phyloP scores from a whole-genome alignment of 495 filamentous ascomycete species.

The Trypethelium eluteriae region DNA sequence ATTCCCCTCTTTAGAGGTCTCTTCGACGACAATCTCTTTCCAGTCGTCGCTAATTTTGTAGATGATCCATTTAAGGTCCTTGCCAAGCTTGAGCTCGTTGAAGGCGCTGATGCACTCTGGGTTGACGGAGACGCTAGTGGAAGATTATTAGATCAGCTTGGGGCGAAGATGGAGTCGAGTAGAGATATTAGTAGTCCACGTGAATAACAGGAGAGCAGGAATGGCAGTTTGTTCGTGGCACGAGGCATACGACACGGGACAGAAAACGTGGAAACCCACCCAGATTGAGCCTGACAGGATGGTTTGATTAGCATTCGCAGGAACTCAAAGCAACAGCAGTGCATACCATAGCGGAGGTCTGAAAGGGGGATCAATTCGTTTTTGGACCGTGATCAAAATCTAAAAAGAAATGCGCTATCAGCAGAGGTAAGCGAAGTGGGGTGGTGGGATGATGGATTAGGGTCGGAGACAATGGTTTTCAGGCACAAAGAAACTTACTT shows the following conservation, averaged over 20 bases:
- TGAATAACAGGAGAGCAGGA: background rate
- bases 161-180: background rate
- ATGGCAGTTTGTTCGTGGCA: background rate
- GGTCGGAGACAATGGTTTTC: background rate
- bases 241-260: background rate
- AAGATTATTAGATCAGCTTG: background rate
- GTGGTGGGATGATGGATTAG: background rate
- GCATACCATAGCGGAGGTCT: background rate
- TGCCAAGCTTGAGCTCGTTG: conserved; percentile 86
- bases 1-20: conserved; percentile 46
- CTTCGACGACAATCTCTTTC: conserved; percentile 78
- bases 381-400: background rate
- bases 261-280: background rate
- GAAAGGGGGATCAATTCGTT: background rate
- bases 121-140: conserved; percentile 62
- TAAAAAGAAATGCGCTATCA: conserved; percentile 3
- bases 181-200: background rate
- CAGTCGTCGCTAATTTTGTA: conserved; percentile 93
- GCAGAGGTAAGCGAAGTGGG: conserved; percentile 7
- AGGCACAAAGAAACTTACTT: background rate
- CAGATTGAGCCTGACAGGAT: background rate
- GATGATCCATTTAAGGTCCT: conserved; percentile 89
- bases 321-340: background rate
- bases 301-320: background rate
- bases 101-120: conserved; percentile 74